A percentile compares a stretch with the other conserved stretches of the same genome.
Conservation (phyloP, 345 rosid species). For the Clarkia xantiana region DNA sequence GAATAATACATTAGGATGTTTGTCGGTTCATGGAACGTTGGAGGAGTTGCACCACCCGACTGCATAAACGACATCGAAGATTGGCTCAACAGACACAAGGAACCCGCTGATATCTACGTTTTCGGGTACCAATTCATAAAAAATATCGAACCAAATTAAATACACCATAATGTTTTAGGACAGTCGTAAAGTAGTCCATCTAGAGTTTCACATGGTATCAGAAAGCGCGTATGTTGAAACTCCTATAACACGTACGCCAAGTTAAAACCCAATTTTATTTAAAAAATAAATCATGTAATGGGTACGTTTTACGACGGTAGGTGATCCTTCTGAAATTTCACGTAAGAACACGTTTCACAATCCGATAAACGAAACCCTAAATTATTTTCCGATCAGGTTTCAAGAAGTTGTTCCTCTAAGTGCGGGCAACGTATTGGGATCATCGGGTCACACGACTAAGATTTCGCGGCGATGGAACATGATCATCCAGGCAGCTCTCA, state of each 20-base stretch:
- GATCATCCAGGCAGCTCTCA: slow-evolving; percentile 17
- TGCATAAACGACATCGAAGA: slow-evolving; percentile 14
- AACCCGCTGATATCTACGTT: slow-evolving; percentile 20
- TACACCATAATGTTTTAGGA: not conserved
- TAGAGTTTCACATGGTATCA: too few species aligned
- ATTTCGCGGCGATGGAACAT: slow-evolving; percentile 16
- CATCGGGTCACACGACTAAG: slow-evolving; percentile 11
- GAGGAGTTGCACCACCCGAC: slow-evolving; percentile 19
- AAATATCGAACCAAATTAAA: not conserved
- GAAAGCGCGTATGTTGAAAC: too few species aligned
- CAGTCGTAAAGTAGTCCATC: too few species aligned
- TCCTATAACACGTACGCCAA: too few species aligned
- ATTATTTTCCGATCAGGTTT: slow-evolving; percentile 18
- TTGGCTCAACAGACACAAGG: slow-evolving; percentile 13
- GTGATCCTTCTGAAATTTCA: too few species aligned
- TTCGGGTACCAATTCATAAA: slow-evolving; percentile 15
- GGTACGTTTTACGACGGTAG: too few species aligned
- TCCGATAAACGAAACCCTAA: too few species aligned
- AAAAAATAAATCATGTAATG: too few species aligned
- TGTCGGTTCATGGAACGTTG: slow-evolving; percentile 33
- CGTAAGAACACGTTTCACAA: too few species aligned
- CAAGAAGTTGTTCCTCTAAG: slow-evolving; percentile 34
- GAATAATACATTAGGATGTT: slow-evolving; percentile 13
- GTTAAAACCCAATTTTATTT: too few species aligned
- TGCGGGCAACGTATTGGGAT: slow-evolving; percentile 20